Evolutionary conservation across 140 eudicot species (phyloP).

Genomic region (Cichorium intybus): DNA sequence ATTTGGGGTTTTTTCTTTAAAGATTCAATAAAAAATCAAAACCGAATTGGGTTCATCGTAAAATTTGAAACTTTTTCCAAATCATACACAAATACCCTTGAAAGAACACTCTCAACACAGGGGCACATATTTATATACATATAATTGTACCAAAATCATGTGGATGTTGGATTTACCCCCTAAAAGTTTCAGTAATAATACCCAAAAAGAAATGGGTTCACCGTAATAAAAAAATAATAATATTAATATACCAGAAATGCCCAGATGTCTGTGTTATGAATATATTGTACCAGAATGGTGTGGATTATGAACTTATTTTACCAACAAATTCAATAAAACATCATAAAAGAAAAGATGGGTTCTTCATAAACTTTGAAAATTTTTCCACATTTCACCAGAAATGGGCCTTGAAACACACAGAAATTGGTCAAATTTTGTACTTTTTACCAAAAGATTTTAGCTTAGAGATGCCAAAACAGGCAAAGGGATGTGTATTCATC

Average conservation of each 20-base stretch:
- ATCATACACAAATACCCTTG: background rate
- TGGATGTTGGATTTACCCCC: background rate
- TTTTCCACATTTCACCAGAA: background rate
- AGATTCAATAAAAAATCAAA: background rate
- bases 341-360: background rate
- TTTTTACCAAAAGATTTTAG: conserved; percentile 2
- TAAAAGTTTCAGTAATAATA: background rate
- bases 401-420: background rate
- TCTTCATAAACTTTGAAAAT: background rate
- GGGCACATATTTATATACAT: background rate
- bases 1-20: background rate
- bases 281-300: background rate
- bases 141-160: background rate
- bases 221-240: background rate
- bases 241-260: background rate
- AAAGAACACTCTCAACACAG: background rate
- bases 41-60: background rate
- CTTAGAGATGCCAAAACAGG: background rate
- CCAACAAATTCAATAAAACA: background rate
- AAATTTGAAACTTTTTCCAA: background rate
- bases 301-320: background rate
- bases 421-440: conserved; percentile 8
- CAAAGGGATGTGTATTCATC: background rate
- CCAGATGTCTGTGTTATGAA: background rate
- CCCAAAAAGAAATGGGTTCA: background rate